Base-by-base conservation (phyloP, 768 basidiomycete species). In the Mycena albidolilacea region DNA sequence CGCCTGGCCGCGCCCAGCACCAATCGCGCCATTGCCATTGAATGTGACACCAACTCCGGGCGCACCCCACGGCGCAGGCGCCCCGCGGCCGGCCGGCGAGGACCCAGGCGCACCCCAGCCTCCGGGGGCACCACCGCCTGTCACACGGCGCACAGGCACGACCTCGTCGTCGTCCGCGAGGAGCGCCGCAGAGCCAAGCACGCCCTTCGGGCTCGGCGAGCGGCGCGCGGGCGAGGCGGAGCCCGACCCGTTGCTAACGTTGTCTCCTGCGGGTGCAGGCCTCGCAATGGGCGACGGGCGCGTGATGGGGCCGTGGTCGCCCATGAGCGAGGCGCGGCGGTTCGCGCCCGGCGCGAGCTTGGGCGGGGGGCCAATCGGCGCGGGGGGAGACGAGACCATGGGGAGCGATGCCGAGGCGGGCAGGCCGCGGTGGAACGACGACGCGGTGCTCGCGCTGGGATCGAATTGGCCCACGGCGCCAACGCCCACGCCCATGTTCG, bases 141-240 rank as follows among this genome's bases (percentile, higher is more conserved):
- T 88, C 83, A 8, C 86, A 85, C 19, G 87, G 50, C 86, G 82
- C 11, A 82, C 79, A 9, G 84, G 79, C 17, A 95, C 88, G 12
- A 95, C 92, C 78, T 95, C 94, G 79, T 95, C 94, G 72, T 94
- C 94, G 71, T 94, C 93, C 15, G 93, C 89, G 3, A 91, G 89
- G 21, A 95, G 86, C 21, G 94, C 94, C 6, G 92, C 92, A 15
- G 94, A 95, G 14, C 94, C 94, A 8, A 95, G 84, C 44, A 91
- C 82, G 50, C 90, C 90, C 78, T 94, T 95, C 2, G 88, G 87
- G 75, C 87, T 88, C 7, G 88, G 87, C 35, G 85, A 86, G 14
- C 87, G 81, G 43, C 83, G 84, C 59, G 80, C 81, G 17, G 87
- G 87, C 1, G 92, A 93, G 4, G 90, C 90, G 12, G 91, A 91